These are phyloP conservation scores for Saprolegnia diclina DNA, from an alignment of 352 stramenopile species.

Conservation along the genomic window DNA sequence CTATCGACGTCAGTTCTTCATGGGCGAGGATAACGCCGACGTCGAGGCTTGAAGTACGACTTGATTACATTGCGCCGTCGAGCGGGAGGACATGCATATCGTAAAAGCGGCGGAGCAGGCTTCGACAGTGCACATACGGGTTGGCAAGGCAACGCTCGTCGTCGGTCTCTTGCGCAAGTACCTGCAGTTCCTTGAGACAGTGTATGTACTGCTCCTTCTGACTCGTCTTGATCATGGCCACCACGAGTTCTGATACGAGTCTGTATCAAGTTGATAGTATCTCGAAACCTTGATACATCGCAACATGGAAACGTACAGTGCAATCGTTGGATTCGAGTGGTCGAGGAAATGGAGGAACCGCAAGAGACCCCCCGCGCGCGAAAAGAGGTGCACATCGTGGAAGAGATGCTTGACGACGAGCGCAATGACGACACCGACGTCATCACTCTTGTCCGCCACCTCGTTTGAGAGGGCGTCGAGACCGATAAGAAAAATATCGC, in stretches of 20 bases:
- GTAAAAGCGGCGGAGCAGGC: conserved; percentile 12
- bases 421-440: neutral
- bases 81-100: conserved; percentile 3
- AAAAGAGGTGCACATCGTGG: conserved; percentile 17
- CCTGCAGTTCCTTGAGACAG: conserved; percentile 7
- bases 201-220: conserved; percentile 7
- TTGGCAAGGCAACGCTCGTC: conserved; percentile 14
- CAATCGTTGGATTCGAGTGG: neutral
- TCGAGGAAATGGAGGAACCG: conserved; percentile 13
- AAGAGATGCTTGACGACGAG: conserved; percentile 13
- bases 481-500: neutral
- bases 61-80: neutral
- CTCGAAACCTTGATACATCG: neutral
- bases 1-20: conserved; percentile 18
- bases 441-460: neutral
- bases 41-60: neutral
- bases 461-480: neutral
- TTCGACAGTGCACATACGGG: conserved; percentile 22
- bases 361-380: neutral
- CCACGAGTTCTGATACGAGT: conserved; percentile 4
- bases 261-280: neutral
- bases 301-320: neutral
- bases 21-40: neutral
- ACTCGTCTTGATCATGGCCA: conserved; percentile 8
- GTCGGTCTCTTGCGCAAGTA: conserved; percentile 6